phyloP scores from a whole-genome alignment of 2,329 filamentous ascomycete genomes.

The Cordyceps cicadae region DNA sequence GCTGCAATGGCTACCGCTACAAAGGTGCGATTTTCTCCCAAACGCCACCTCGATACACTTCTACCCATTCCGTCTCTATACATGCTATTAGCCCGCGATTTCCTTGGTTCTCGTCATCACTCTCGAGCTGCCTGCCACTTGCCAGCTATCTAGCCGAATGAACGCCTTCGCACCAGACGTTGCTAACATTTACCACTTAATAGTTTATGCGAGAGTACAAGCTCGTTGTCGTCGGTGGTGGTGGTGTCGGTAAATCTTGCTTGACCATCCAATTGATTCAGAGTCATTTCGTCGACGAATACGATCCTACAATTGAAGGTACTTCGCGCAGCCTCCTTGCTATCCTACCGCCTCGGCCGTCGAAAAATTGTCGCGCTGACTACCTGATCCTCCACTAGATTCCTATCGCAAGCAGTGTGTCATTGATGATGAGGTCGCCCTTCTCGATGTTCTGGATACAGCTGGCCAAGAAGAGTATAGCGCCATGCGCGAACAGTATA shows the following conservation, averaged over 20 bases:
- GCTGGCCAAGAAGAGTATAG: constrained; percentile 99
- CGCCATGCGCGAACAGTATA: constrained; percentile 99
- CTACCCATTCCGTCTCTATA: background rate
- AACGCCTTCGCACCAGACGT: background rate
- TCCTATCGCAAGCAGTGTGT: constrained; percentile 99
- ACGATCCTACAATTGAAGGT: constrained; percentile 99
- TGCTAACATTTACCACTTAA: constrained; percentile 2
- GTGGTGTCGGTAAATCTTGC: constrained; percentile 98
- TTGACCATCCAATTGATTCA: constrained; percentile 94
- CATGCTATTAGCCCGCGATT: no score
- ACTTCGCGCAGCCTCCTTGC: constrained; percentile 23
- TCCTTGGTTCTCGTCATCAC: background rate
- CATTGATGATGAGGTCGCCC: constrained; percentile 94
- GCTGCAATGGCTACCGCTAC: constrained; percentile 13
- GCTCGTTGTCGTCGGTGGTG: constrained; percentile 92
- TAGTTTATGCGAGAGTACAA: constrained; percentile 90
- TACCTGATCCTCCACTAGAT: constrained; percentile 48
- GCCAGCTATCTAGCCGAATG: background rate
- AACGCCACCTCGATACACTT: background rate
- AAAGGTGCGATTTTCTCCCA: constrained; percentile 5
- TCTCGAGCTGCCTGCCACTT: background rate
- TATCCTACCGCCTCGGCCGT: background rate
- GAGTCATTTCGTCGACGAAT: constrained; percentile 98
- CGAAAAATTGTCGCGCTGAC: background rate
- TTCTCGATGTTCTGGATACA: constrained; percentile 96